phyloP scores from a whole-genome alignment of 495 filamentous ascomycete species.

The Daldinia childiae region DNA sequence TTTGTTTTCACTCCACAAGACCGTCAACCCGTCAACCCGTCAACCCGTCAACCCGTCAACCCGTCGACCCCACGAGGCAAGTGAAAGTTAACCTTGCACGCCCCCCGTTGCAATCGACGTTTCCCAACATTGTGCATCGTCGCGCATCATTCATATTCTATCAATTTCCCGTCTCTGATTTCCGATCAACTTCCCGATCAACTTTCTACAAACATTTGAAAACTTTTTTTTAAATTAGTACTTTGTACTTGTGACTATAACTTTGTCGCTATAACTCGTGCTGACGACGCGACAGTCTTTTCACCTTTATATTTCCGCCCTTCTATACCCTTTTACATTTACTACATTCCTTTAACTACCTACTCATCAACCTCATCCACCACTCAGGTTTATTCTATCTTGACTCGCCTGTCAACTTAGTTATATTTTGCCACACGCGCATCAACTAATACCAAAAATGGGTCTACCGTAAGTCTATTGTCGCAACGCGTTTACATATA shows the following conservation, averaged over 20 bases:
- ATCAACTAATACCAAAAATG: conserved; percentile 62
- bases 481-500: conserved; percentile 37
- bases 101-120: background rate
- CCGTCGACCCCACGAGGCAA: background rate
- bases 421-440: conserved; percentile 21
- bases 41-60: background rate
- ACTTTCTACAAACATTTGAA: too few relatives aligned
- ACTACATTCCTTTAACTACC: background rate
- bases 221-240: background rate
- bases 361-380: background rate
- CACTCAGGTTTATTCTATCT: background rate
- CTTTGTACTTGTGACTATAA: background rate
- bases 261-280: background rate
- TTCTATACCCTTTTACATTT: background rate
- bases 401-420: conserved; percentile 8
- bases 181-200: conserved; percentile 1
- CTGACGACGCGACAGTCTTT: background rate
- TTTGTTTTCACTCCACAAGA: conserved; percentile 29
- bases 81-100: conserved; percentile 19
- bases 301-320: background rate
- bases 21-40: background rate
- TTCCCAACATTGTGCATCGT: conserved; percentile 18
- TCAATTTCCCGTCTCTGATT: conserved; percentile 8
- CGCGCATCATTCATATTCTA: conserved; percentile 12
- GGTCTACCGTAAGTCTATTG: conserved; percentile 77